Base-by-base conservation (phyloP, 305 asterid genomes). In the Rubia balearica region DNA sequence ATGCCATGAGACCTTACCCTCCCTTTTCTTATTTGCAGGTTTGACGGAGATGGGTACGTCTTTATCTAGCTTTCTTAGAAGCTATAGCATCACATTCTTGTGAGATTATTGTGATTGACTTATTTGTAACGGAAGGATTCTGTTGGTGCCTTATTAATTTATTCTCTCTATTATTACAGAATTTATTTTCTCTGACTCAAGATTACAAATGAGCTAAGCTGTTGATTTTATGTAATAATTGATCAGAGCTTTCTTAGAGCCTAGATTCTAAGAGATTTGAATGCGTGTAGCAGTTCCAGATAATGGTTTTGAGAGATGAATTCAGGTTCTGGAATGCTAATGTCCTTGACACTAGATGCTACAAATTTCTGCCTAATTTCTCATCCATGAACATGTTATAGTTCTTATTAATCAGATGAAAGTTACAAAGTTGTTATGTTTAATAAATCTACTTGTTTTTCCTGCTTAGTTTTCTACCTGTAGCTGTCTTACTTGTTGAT, bases 11-110 rank as follows among this genome's bases (percentile, higher is more conserved):
- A 5, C 74, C 33, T 68, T 24, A 67, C 30, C 36, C 53, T 69
- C 22, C 22, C 64, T 76, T 72, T 70, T 71, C 36, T 57, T 73
- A 55, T 78, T 41, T 85, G 84, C 96, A 91, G 99, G 99, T 91
- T 94, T 74, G 99, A 94, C 72, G 99, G 99, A 81, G 99, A 94
- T 82, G 99, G 99, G 99, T 94, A 78, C 57, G 97, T 81, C 74
- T 68, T 80, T 68, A 41, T 72, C 24, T 9, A 40, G 30, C 55
- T 33, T 55, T 77, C 30, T 30, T 69, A 24, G 53, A 55, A 30
- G 65, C 69, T 51, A 43, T 17, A 36, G 42, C 11, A 6, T 19
- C 16, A 62, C 41, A 27, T 13, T 14, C 69, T 67, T 16, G 43
- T 14, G 41, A 30, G 59, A 45, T 36, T 46, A 42, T 51, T 68